Evolutionary conservation across 805 yeast species (phyloP).

Genomic region (Candida maesae): DNA sequence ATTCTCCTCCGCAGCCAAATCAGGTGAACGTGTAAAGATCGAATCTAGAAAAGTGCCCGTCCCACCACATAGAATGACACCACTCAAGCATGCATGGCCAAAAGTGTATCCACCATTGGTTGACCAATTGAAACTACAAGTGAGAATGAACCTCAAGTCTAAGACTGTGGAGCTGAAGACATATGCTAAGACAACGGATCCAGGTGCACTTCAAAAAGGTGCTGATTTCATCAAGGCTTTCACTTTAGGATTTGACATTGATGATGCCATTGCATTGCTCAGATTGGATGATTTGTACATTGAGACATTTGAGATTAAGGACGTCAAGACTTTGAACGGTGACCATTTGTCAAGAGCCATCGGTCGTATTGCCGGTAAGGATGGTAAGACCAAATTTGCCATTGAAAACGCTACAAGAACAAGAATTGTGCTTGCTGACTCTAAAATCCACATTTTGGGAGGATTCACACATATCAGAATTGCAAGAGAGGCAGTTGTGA

Average conservation of each 20-base stretch:
- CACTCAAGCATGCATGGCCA: conserved; percentile 85
- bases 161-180: conserved; percentile 87
- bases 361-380: conserved; percentile 99
- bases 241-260: conserved; percentile 93
- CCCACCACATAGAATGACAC: conserved; percentile 97
- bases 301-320: conserved; percentile 95
- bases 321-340: conserved; percentile 91
- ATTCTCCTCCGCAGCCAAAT: conserved; percentile 65
- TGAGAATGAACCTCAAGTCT: conserved; percentile 89
- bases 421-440: conserved; percentile 94
- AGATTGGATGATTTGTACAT: conserved; percentile 94
- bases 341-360: conserved; percentile 98
- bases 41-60: conserved; percentile 89
- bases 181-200: conserved; percentile 74
- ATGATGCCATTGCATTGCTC: conserved; percentile 92
- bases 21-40: conserved; percentile 61
- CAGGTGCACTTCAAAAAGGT: conserved; percentile 95
- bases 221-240: conserved; percentile 96
- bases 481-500: conserved; percentile 97
- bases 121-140: conserved; percentile 91
- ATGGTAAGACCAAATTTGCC: conserved; percentile 97
- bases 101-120: conserved; percentile 95
- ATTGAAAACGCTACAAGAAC: conserved; percentile 98
- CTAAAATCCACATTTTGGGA: conserved; percentile 94
- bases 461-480: conserved; percentile 96